A percentile compares a stretch with the other conserved stretches of the same genome.
phyloP scores from a whole-genome alignment of 371 early-diverging fungal species.

The Rhizomucor pusillus region DNA sequence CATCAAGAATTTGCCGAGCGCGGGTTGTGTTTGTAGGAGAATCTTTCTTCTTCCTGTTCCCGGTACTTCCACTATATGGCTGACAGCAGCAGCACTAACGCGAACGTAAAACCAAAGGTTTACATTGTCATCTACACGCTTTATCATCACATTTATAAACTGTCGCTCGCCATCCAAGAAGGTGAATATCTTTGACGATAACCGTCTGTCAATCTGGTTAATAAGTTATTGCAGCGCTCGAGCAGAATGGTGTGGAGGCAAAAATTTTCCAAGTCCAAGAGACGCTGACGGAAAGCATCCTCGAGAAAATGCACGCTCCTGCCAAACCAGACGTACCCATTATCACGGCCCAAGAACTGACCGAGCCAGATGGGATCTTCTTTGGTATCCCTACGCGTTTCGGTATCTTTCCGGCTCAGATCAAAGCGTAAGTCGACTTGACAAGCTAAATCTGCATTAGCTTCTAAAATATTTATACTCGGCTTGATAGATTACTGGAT shows the following conservation, averaged over 20 bases:
- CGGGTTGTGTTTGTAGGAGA: background rate
- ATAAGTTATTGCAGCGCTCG: slow-evolving; percentile 30
- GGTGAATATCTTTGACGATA: slow-evolving; percentile 29
- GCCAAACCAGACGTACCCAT: slow-evolving; percentile 61
- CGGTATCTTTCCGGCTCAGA: slow-evolving; percentile 74
- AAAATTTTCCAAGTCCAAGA: slow-evolving; percentile 68
- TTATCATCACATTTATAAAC: slow-evolving; percentile 72
- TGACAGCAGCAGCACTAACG: background rate
- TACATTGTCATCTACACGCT: slow-evolving; percentile 68
- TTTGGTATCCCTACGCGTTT: slow-evolving; percentile 71
- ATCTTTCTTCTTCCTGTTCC: background rate
- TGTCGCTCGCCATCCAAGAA: slow-evolving; percentile 63
- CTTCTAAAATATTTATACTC: background rate
- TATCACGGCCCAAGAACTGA: slow-evolving; percentile 54
- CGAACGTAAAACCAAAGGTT: slow-evolving; percentile 33
- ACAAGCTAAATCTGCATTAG: background rate
- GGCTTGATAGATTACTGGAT: slow-evolving; percentile 47
- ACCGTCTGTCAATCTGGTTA: too few species aligned
- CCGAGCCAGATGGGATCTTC: slow-evolving; percentile 73
- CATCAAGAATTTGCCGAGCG: background rate
- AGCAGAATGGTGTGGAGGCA: slow-evolving; percentile 53
- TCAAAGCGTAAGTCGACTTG: slow-evolving; percentile 49
- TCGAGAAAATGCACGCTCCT: slow-evolving; percentile 72
- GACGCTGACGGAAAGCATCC: slow-evolving; percentile 63
- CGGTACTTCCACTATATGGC: background rate